Evolutionary conservation across 805 yeast species (phyloP), one percentile per base, ranked within the genome.

Genomic region (Starmerella davenportii): DNA sequence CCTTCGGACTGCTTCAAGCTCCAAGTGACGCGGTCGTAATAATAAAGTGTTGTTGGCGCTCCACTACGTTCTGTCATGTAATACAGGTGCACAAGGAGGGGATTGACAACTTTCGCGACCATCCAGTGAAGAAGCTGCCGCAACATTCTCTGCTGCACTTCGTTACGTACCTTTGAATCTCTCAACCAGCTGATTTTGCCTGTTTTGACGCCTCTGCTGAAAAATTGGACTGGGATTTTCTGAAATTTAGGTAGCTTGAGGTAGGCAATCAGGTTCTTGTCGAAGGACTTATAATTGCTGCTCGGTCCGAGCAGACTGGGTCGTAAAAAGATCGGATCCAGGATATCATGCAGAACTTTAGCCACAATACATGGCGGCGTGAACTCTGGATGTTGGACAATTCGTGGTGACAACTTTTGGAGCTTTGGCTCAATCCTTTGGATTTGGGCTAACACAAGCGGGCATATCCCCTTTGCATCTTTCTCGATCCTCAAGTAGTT

Each of bases 1-100:
- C 15, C 19, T 17, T 15, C 8, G 19, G 19, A 7, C 16, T 17
- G 19, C 15, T 76, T 1, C 56, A 55, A 11, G 48, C 47, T 2
- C 70, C 49, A 42, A 7, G 21, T 15, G 1, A n/a, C 7, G 13
- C 33, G 42, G 38, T 34, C 41, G 34, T 35, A 47, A 21, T 43
- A 47, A 19, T 35, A 45, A n/a, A 45, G 21, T 1, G 45, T 34
- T 3, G 37, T 18, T 1, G 46, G 37, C 18, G 27, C 19, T 5
- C 46, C 43, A 4, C 46, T 66, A 1, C 62, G 55, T 35, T 74
- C 78, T 0, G 90, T 75, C 4, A 76, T 74, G 51, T 79, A 75
- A 59, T 81, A 84, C 49, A 69, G 71, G 0, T 68, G 54, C 0
- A 61, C 54, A 0, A 79, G 46, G 1, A 79, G 42, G 15, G 59